A percentile compares a stretch with the other conserved stretches of the same genome.
phyloP scores from a whole-genome alignment of 2,329 filamentous ascomycete species.

The Neopestalotiopsis rosae region DNA sequence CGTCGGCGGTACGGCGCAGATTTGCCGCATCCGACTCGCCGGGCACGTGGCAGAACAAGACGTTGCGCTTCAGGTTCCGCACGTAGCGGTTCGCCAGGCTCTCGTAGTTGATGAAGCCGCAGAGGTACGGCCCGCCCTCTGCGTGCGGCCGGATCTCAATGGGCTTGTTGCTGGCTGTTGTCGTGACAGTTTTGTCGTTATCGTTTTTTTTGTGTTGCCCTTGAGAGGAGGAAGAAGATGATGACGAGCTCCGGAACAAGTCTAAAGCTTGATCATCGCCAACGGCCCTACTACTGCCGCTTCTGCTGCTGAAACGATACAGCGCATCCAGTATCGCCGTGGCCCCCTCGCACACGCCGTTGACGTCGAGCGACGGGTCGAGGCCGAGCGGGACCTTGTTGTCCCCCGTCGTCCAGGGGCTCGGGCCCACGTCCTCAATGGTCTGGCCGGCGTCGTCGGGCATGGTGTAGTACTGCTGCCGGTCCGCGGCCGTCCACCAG shows the following conservation, averaged over 20 bases:
- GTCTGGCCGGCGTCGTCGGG: conserved; percentile 6
- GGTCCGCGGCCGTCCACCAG: conserved; percentile 7
- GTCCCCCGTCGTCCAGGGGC: conserved; percentile 8
- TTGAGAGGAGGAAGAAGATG: no score
- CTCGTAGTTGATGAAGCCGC: conserved; percentile 20
- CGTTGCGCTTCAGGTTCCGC: conserved; percentile 1
- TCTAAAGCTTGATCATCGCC: neutral
- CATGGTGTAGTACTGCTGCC: conserved; percentile 4
- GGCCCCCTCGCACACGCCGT: conserved; percentile 10
- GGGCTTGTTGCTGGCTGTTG: neutral
- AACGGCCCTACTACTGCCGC: neutral
- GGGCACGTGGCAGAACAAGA: conserved; percentile 19
- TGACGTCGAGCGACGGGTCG: conserved; percentile 5
- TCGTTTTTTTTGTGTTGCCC: neutral
- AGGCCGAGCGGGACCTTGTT: conserved; percentile 8
- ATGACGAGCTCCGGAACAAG: no score
- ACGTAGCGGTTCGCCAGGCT: conserved; percentile 18
- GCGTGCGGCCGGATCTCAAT: conserved; percentile 14
- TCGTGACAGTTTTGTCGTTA: neutral
- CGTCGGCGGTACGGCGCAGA: neutral
- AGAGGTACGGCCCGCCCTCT: conserved; percentile 15
- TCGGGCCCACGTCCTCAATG: conserved; percentile 6
- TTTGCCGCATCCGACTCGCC: conserved; percentile 14
- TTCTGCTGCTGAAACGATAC: conserved; percentile 2
- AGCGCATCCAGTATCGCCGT: neutral